These are phyloP conservation scores for Botryosphaeria agaves DNA, from an alignment of 2,329 filamentous ascomycete genomes.

Conservation along the genomic window DNA sequence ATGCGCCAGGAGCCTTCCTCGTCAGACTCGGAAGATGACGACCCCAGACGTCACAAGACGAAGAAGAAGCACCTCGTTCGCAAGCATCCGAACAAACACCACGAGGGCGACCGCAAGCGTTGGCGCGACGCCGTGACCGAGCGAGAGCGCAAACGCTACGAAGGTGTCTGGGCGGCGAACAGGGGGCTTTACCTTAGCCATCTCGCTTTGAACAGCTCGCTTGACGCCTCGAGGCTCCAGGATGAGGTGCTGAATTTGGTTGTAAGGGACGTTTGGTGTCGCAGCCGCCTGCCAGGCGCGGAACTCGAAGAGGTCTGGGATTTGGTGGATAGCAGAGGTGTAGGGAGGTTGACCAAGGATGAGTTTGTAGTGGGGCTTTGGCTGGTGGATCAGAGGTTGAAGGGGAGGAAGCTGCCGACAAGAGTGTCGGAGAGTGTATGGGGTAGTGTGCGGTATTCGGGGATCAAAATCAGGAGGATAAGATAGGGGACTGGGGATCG, in stretches of 20 bases:
- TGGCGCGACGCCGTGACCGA: slow-evolving; percentile 63
- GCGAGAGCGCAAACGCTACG: slow-evolving; percentile 61
- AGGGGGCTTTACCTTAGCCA: slow-evolving; percentile 33
- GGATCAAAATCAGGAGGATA: slow-evolving; percentile 14
- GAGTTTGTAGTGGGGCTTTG: slow-evolving; percentile 75
- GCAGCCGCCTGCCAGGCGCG: slow-evolving; percentile 48
- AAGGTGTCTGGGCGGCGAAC: slow-evolving; percentile 74
- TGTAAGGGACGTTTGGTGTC: slow-evolving; percentile 56
- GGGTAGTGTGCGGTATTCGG: slow-evolving; percentile 41
- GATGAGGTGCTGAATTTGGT: slow-evolving; percentile 49
- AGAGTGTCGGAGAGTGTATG: slow-evolving; percentile 60
- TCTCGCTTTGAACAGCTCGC: too few species aligned
- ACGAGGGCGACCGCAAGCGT: slow-evolving; percentile 56
- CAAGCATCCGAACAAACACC: slow-evolving; percentile 52
- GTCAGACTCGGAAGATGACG: slow-evolving; percentile 12
- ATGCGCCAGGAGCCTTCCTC: slow-evolving; percentile 35
- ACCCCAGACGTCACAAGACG: slow-evolving; percentile 31
- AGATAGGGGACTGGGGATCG: slow-evolving; percentile 1
- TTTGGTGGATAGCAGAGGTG: slow-evolving; percentile 42
- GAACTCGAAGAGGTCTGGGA: slow-evolving; percentile 64
- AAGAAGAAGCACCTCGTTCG: slow-evolving; percentile 39
- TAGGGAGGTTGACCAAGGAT: slow-evolving; percentile 42
- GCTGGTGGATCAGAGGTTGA: slow-evolving; percentile 66
- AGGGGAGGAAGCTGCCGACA: slow-evolving; percentile 58
- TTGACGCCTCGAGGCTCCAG: slow-evolving; percentile 6